Conservation (phyloP, 345 rosid species). For the Chamaenerion angustifolium region DNA sequence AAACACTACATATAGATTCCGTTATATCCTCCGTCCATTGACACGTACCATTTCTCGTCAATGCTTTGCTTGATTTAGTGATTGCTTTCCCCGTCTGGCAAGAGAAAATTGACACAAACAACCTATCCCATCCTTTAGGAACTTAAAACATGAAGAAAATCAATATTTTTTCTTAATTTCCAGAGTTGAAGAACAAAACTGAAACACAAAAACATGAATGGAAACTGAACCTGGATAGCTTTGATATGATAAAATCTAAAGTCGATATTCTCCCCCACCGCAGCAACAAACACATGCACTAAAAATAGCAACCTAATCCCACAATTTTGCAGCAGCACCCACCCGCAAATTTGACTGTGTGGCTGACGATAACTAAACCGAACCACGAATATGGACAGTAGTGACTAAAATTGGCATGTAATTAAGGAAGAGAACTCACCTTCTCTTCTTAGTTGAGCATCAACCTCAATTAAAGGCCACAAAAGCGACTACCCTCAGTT, state of each 20-base stretch:
- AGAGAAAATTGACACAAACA: slow-evolving; percentile 29
- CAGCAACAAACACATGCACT: too few species aligned
- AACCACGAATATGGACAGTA: too few species aligned
- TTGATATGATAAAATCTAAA: slow-evolving; percentile 37
- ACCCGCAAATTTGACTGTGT: too few species aligned
- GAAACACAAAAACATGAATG: background rate
- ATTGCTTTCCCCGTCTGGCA: slow-evolving; percentile 35
- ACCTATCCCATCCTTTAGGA: slow-evolving; percentile 63
- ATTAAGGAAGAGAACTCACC: too few species aligned
- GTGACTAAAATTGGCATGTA: too few species aligned
- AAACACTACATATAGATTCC: slow-evolving; percentile 18
- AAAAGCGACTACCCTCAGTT: too few species aligned
- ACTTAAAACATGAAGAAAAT: slow-evolving; percentile 18
- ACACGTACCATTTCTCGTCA: slow-evolving; percentile 33
- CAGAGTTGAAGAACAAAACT: background rate
- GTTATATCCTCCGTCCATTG: slow-evolving; percentile 39
- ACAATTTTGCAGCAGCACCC: too few species aligned
- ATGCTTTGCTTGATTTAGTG: slow-evolving; percentile 27
- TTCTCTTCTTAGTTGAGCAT: too few species aligned
- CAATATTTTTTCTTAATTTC: too few species aligned
- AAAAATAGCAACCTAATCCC: too few species aligned
- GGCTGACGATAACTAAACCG: too few species aligned
- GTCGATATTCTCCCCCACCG: slow-evolving; percentile 30
- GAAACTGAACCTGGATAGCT: slow-evolving; percentile 34
- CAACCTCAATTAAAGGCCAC: too few species aligned